These are phyloP conservation scores for Plasmodium vinckei DNA, from an alignment of 169 alveolate species.

Conservation along the genomic window DNA sequence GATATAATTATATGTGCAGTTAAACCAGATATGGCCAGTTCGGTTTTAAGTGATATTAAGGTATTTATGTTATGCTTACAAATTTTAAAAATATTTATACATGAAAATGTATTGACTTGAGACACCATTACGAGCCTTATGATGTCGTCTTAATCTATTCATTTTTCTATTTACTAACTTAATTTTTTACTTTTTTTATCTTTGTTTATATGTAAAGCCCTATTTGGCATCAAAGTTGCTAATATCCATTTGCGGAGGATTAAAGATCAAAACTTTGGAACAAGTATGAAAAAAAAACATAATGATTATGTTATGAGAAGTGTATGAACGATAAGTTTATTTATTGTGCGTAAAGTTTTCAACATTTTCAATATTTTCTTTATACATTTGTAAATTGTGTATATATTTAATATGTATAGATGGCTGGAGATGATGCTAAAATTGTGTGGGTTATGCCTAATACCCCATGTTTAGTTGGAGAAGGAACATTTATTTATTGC, in stretches of 20 bases:
- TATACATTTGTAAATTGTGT: neutral
- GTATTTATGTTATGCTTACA: slow-evolving; percentile 14
- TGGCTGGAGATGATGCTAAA: slow-evolving; percentile 15
- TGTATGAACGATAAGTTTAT: too few species aligned
- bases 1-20: slow-evolving; percentile 70
- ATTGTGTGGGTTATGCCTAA: slow-evolving; percentile 75
- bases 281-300: slow-evolving; percentile 18
- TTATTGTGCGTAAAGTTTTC: too few species aligned
- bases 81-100: neutral
- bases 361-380: neutral
- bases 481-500: slow-evolving; percentile 56
- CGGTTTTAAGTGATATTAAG: slow-evolving; percentile 44
- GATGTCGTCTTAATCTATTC: neutral
- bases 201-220: slow-evolving; percentile 16
- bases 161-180: neutral
- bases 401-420: slow-evolving; percentile 2
- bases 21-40: slow-evolving; percentile 61
- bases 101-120: neutral
- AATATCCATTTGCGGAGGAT: slow-evolving; percentile 72
- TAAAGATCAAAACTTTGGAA: slow-evolving; percentile 40
- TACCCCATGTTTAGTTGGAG: slow-evolving; percentile 71
- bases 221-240: slow-evolving; percentile 27
- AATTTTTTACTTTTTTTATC: slow-evolving; percentile 1
- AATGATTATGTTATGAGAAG: too few species aligned
- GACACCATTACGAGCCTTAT: neutral